Percentiles rank a stretch among this genome's conserved stretches.
Conservation (phyloP, 1,139 yeast genomes). For the Kodamaea derodonti region DNA sequence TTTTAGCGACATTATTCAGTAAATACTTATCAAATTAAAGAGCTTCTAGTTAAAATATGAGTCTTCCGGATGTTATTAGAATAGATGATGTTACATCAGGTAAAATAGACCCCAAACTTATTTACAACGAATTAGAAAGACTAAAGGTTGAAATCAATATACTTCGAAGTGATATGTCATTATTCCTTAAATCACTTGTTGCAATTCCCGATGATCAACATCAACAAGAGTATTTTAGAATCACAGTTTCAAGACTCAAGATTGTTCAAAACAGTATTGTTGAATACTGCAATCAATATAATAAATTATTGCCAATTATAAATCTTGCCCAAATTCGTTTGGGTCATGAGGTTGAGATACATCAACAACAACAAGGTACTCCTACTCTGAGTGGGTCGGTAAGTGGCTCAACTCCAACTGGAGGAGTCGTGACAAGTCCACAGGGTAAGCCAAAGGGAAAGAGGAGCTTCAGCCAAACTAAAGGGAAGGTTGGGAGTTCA, state of each 20-base stretch:
- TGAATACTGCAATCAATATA: slow-evolving; percentile 43
- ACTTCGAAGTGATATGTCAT: slow-evolving; percentile 42
- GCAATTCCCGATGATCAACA: slow-evolving; percentile 31
- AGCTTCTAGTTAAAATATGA: slow-evolving; percentile 5
- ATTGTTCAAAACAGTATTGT: slow-evolving; percentile 37
- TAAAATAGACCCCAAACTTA: slow-evolving; percentile 33
- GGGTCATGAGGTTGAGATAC: slow-evolving; percentile 43
- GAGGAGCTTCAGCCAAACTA: slow-evolving; percentile 3
- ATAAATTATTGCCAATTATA: slow-evolving; percentile 45
- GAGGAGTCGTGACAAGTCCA: slow-evolving; percentile 4
- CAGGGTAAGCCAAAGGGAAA: slow-evolving; percentile 4
- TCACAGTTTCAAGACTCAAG: slow-evolving; percentile 27
- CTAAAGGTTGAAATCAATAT: slow-evolving; percentile 42
- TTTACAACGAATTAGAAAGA: slow-evolving; percentile 39
- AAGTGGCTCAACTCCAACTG: slow-evolving; percentile 3
- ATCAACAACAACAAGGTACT: slow-evolving; percentile 18
- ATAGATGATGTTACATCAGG: slow-evolving; percentile 49
- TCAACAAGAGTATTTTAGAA: slow-evolving; percentile 36
- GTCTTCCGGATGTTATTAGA: slow-evolving; percentile 35
- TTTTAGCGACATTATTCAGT: too few relatives aligned
- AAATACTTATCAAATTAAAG: too few relatives aligned
- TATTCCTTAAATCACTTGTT: slow-evolving; percentile 37
- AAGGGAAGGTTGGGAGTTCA: slow-evolving; percentile 4
- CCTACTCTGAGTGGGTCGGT: slow-evolving; percentile 15
- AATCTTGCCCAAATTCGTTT: slow-evolving; percentile 48